Conservation (phyloP, 192 early-diverging fungal species). For the Linnemannia hyalina region DNA sequence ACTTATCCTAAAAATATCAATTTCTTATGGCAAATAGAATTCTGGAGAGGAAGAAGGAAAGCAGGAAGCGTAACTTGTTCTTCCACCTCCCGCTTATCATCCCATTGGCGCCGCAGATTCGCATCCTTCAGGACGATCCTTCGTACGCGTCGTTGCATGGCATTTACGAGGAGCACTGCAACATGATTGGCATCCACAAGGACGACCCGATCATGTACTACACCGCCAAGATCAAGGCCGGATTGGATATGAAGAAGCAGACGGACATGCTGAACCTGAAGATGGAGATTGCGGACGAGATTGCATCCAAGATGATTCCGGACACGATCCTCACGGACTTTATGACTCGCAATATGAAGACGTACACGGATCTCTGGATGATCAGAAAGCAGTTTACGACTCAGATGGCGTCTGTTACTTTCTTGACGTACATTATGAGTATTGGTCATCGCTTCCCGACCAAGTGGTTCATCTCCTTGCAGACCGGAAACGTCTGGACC, state of each 20-base stretch:
- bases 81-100: conserved; percentile 94
- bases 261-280: conserved; percentile 81
- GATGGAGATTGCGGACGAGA: conserved; percentile 91
- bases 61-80: conserved; percentile 79
- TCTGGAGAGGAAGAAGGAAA: conserved; percentile 86
- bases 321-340: conserved; percentile 86
- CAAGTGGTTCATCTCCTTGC: conserved; percentile 89
- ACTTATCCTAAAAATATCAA: neutral
- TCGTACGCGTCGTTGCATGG: conserved; percentile 92
- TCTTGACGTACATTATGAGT: conserved; percentile 93
- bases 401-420: conserved; percentile 90
- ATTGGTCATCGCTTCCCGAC: conserved; percentile 89
- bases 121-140: conserved; percentile 94
- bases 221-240: conserved; percentile 78
- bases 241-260: conserved; percentile 67
- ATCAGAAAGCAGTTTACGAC: conserved; percentile 94
- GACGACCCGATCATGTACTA: conserved; percentile 91
- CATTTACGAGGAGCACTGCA: conserved; percentile 93
- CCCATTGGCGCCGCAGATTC: conserved; percentile 91
- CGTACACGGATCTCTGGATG: conserved; percentile 93
- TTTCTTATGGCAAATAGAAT: conserved; percentile 58
- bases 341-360: conserved; percentile 77
- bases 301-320: conserved; percentile 88
- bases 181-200: conserved; percentile 77
- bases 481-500: conserved; percentile 89